Evolutionary conservation across 139 green algal species (phyloP), one percentile per base, ranked within the genome.

Genomic region (Closterium sp.): DNA sequence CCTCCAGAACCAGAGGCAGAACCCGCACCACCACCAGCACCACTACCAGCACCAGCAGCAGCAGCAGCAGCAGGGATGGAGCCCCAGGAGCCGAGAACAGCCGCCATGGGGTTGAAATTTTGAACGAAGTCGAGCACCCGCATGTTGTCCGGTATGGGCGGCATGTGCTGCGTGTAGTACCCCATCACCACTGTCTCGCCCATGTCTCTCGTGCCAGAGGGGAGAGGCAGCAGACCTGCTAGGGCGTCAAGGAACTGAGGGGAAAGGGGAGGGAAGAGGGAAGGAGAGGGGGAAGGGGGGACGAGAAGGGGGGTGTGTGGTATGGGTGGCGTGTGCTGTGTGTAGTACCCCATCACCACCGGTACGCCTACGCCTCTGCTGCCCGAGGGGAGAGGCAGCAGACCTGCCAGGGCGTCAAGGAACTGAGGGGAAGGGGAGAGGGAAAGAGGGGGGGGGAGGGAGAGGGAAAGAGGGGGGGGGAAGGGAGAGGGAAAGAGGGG

Each of bases 151-250:
- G 91, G 91, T 3, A 98, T 91, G 30, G 93, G n/a, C 1, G 94
- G 95, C 21, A 95, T 95, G 66, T 96, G 92, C 94, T 98, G 96
- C 32, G 91, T 94, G 93, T 97, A 97, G 94, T 97, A 97, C 76
- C 96, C 97, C 32, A 97, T 89, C 30, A 85, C 34, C 33, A 88
- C 33, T 5, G 85, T 88, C 85, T 55, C 33, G 10, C 85, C 33
- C 4, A 55, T 21, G 16, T 55, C 85, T 88, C 34, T 69, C 1
- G 33, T 88, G n/a, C 85, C 34, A 0, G 28, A 32, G 3, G 30
- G 28, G 33, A 88, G 33, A 55, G 85, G 34, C 12, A 55, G 85
- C 33, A 88, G 7, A 2, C 34, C 33, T 25, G 33, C 33, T 28
- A 55, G n/a, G 4, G 85, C 85, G 12, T 38, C 34, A 7, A 88